phyloP scores from a whole-genome alignment of 1,284 basidiomycete species.

The Heterobasidion parviporum region DNA sequence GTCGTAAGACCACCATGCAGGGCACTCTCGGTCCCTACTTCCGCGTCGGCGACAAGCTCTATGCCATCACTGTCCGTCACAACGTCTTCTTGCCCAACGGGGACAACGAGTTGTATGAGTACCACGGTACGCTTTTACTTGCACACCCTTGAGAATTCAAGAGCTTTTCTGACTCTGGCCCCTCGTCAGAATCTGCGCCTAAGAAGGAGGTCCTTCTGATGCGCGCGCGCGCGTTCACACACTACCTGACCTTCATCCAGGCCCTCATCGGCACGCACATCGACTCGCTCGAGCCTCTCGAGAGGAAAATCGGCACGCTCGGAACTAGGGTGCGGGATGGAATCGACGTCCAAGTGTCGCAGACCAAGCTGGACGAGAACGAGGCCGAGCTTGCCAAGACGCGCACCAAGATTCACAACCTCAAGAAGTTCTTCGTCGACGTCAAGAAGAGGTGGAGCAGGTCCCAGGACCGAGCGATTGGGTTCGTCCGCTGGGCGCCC shows the following conservation, averaged over 20 bases:
- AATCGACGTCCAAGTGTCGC: background rate
- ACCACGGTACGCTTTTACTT: constrained; percentile 17
- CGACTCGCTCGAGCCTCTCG: constrained; percentile 7
- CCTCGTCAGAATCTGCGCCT: constrained; percentile 13
- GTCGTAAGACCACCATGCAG: constrained; percentile 15
- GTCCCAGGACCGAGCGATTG: constrained; percentile 19
- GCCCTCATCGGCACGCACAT: constrained; percentile 20
- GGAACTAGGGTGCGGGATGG: background rate
- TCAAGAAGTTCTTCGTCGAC: constrained; percentile 16
- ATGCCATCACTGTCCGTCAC: constrained; percentile 26
- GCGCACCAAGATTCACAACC: constrained; percentile 10
- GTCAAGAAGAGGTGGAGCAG: constrained; percentile 18
- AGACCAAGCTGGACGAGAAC: constrained; percentile 14
- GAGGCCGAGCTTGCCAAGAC: constrained; percentile 7
- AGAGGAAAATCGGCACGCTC: background rate
- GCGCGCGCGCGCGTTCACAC: constrained; percentile 23
- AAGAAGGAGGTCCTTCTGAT: constrained; percentile 31
- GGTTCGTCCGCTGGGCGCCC: constrained; percentile 21
- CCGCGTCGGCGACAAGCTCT: constrained; percentile 21
- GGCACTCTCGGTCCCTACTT: constrained; percentile 32
- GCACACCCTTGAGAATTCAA: constrained; percentile 12
- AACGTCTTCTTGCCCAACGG: constrained; percentile 19
- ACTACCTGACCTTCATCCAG: constrained; percentile 24
- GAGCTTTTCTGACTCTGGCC: constrained; percentile 17
- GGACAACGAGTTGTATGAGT: constrained; percentile 20